phyloP scores from a whole-genome alignment of 331 rosid genomes.

The Dryas integrifolia region DNA sequence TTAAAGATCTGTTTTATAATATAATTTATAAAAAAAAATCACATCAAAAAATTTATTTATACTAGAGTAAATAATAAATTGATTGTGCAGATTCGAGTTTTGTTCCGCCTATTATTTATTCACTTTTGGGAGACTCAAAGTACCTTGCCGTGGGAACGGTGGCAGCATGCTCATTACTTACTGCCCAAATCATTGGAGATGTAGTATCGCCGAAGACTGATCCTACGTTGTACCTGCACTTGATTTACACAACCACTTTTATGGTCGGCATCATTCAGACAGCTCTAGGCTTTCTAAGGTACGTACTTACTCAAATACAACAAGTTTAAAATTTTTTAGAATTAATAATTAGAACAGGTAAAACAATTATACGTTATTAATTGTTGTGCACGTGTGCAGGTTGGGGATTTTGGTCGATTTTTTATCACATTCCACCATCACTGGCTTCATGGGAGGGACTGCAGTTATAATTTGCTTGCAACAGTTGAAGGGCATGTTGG shows the following conservation, averaged over 20 bases:
- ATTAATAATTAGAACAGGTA: no score
- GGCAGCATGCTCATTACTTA: constrained; percentile 77
- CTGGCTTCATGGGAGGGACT: constrained; percentile 90
- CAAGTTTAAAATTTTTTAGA: no score
- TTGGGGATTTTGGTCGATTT: constrained; percentile 86
- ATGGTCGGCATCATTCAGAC: constrained; percentile 65
- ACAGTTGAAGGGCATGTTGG: constrained; percentile 71
- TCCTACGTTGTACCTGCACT: constrained; percentile 51
- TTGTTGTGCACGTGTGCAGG: constrained; percentile 47
- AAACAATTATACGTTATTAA: no score
- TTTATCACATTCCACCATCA: constrained; percentile 83
- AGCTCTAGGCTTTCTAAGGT: constrained; percentile 40
- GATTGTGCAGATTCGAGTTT: constrained; percentile 61
- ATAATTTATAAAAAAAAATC: no score
- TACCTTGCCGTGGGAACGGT: constrained; percentile 88
- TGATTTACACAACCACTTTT: constrained; percentile 64
- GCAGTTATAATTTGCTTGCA: constrained; percentile 61
- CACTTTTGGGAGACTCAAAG: constrained; percentile 74
- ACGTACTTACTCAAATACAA: no score
- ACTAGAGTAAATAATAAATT: no score
- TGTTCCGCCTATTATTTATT: constrained; percentile 72
- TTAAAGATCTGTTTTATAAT: no score
- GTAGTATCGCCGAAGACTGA: constrained; percentile 38
- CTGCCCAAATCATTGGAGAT: constrained; percentile 34
- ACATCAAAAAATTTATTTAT: no score